A percentile compares a stretch with the other conserved stretches of the same genome.
Evolutionary conservation across 2,329 filamentous ascomycete genomes (phyloP).

Genomic region (Colletotrichum tropicicola): DNA sequence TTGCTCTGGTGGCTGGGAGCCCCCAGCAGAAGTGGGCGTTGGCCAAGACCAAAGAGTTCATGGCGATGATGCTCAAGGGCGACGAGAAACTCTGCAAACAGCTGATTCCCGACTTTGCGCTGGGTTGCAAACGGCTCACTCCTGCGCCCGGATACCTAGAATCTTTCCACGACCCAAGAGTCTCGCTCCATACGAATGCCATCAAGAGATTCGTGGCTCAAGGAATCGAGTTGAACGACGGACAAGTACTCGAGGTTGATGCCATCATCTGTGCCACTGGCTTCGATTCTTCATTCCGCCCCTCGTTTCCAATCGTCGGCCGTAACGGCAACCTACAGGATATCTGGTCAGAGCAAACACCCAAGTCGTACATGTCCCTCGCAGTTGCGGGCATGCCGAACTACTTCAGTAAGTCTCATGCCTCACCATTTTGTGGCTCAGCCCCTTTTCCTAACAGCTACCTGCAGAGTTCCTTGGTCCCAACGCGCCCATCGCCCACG

Average conservation of each 20-base stretch:
- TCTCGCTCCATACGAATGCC: constrained; percentile 36
- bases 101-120: constrained; percentile 58
- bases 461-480: constrained; percentile 59
- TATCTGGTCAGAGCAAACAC: constrained; percentile 51
- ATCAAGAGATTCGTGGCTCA: constrained; percentile 56
- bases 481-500: constrained; percentile 60
- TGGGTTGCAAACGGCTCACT: constrained; percentile 59
- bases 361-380: constrained; percentile 63
- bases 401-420: constrained; percentile 58
- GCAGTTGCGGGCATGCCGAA: constrained; percentile 62
- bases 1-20: constrained; percentile 52
- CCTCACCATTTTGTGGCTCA: neutral
- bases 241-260: constrained; percentile 61
- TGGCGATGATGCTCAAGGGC: constrained; percentile 55
- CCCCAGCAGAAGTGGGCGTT: constrained; percentile 51
- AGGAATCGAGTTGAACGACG: constrained; percentile 58
- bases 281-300: constrained; percentile 62
- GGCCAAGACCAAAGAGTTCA: constrained; percentile 53
- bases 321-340: constrained; percentile 61
- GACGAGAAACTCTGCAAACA: constrained; percentile 59
- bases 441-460: neutral
- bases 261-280: constrained; percentile 67
- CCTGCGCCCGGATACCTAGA: constrained; percentile 60
- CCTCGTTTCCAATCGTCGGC: constrained; percentile 60
- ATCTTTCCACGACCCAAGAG: constrained; percentile 37